Evolutionary conservation across 202 grass and related monocot species (phyloP).

Genomic region (Eragrostis tef): DNA sequence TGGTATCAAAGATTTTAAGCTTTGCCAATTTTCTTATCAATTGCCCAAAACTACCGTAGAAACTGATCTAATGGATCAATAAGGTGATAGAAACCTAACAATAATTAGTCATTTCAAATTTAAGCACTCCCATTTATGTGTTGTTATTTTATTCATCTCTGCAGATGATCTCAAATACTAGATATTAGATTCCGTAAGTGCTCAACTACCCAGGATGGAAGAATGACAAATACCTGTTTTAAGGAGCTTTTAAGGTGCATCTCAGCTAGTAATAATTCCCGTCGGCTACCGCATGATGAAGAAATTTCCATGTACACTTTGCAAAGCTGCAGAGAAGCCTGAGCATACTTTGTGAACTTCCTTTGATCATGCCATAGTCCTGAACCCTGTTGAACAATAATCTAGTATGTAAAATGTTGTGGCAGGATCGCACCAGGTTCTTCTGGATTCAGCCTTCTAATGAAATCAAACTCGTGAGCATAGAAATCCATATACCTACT

Average conservation of each 20-base stretch:
- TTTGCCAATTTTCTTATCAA: background rate
- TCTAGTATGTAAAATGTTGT: constrained; percentile 1
- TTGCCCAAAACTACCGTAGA: background rate
- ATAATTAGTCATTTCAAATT: background rate
- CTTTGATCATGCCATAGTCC: constrained; percentile 69
- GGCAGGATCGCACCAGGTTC: background rate
- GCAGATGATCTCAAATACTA: constrained; percentile 6
- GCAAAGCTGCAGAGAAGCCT: constrained; percentile 77
- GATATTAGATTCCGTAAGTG: background rate
- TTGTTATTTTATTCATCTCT: background rate
- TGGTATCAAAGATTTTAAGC: background rate
- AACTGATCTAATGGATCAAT: background rate
- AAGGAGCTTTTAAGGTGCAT: constrained; percentile 90
- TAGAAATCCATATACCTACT: background rate
- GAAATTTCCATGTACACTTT: constrained; percentile 80
- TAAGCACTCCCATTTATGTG: background rate
- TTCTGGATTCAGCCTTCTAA: background rate
- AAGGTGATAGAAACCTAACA: background rate
- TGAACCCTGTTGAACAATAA: constrained; percentile 64
- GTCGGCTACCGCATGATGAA: constrained; percentile 56
- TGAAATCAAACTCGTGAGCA: background rate
- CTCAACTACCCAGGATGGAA: background rate
- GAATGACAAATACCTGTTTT: constrained; percentile 61
- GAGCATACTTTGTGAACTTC: constrained; percentile 80
- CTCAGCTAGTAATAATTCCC: constrained; percentile 73